These are phyloP conservation scores for Solanum habrochaites DNA, from an alignment of 257 asterid species.

Conservation along the genomic window DNA sequence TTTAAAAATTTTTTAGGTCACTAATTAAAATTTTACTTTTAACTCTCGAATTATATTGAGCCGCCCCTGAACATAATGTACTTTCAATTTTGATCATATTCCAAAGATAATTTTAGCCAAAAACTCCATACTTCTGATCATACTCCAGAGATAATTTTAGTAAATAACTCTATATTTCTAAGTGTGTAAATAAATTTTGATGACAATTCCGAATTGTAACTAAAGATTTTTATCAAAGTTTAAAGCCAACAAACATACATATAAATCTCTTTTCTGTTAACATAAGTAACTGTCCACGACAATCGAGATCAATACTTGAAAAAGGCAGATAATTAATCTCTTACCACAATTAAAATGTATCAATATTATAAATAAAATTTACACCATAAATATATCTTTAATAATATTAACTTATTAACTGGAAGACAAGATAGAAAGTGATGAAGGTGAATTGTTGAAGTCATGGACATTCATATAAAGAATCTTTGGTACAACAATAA, in stretches of 20 bases:
- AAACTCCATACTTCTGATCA: too few relatives aligned
- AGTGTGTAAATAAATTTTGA: background rate
- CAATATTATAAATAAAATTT: background rate
- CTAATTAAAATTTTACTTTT: too few relatives aligned
- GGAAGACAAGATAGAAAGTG: background rate
- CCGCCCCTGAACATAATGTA: too few relatives aligned
- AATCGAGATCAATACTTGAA: background rate
- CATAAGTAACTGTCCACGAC: background rate
- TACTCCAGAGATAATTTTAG: too few relatives aligned
- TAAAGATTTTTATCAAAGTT: background rate
- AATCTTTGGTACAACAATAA: background rate
- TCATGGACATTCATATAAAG: background rate
- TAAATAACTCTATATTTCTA: too few relatives aligned
- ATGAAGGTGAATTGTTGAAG: background rate
- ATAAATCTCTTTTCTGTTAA: background rate
- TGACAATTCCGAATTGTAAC: background rate
- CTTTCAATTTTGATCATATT: too few relatives aligned
- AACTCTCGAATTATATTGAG: too few relatives aligned
- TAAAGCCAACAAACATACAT: background rate
- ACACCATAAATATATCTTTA: background rate
- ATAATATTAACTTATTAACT: background rate
- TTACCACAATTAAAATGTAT: background rate
- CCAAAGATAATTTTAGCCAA: too few relatives aligned
- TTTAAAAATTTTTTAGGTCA: too few relatives aligned
- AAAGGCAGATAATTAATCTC: background rate